Evolutionary conservation across 371 early-diverging fungal genomes (phyloP).

Genomic region (Apophysomyces variabilis): DNA sequence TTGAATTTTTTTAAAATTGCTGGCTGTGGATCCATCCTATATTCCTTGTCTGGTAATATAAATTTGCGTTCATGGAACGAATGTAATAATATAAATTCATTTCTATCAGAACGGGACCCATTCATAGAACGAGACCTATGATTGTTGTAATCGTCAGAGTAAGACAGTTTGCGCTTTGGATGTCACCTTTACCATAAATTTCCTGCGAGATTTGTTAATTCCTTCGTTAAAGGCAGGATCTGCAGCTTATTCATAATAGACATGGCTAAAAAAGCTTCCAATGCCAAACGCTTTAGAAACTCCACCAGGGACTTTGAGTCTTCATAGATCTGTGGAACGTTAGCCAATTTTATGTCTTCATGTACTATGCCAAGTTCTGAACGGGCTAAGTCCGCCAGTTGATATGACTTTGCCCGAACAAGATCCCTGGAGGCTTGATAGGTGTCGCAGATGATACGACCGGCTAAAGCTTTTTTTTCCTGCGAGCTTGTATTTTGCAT

Average conservation of each 20-base stretch:
- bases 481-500: conserved; percentile 38
- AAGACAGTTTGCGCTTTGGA: too few relatives aligned
- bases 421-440: conserved; percentile 83
- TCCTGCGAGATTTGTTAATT: conserved; percentile 90
- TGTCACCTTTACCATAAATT: conserved; percentile 75
- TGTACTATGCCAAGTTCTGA: conserved; percentile 73
- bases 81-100: conserved; percentile 97
- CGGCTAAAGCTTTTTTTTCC: conserved; percentile 67
- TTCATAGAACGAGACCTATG: conserved; percentile 68
- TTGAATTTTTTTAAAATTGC: neutral
- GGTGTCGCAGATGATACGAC: conserved; percentile 93
- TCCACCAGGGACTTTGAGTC: conserved; percentile 54
- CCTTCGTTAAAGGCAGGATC: conserved; percentile 85
- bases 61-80: conserved; percentile 86
- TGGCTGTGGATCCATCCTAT: conserved; percentile 1
- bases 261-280: conserved; percentile 76
- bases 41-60: conserved; percentile 84
- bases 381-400: conserved; percentile 71
- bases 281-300: conserved; percentile 75
- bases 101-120: conserved; percentile 93
- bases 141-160: neutral
- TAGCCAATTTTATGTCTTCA: conserved; percentile 75
- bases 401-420: conserved; percentile 80
- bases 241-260: conserved; percentile 82
- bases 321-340: conserved; percentile 65